Evolutionary conservation across 176 grass and related monocot species (phyloP).

Genomic region (Carex pumila): DNA sequence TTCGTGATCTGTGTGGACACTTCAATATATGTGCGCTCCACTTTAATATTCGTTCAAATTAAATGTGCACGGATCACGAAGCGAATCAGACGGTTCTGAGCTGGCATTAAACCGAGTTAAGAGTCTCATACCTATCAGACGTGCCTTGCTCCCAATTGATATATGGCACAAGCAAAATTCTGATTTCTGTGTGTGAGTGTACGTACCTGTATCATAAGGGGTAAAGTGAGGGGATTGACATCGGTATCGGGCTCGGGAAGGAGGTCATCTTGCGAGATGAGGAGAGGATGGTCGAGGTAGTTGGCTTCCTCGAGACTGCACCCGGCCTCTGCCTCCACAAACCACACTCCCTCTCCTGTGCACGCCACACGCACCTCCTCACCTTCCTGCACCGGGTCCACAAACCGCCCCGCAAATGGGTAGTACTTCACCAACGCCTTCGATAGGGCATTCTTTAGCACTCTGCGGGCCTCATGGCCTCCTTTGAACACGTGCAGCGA

Average conservation of each 20-base stretch:
- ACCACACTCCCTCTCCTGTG: slow-evolving; percentile 69
- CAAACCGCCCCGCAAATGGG: slow-evolving; percentile 63
- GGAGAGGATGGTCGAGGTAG: slow-evolving; percentile 61
- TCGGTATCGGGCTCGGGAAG: slow-evolving; percentile 36
- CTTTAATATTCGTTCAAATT: too few relatives aligned
- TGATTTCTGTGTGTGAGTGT: background rate
- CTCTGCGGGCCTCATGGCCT: background rate
- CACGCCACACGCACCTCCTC: slow-evolving; percentile 44
- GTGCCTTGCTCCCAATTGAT: too few relatives aligned
- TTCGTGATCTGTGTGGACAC: too few relatives aligned
- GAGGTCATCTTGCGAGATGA: slow-evolving; percentile 62
- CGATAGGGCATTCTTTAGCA: slow-evolving; percentile 41
- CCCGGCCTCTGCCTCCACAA: slow-evolving; percentile 49
- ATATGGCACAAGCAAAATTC: background rate
- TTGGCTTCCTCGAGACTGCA: slow-evolving; percentile 57
- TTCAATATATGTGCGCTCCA: too few relatives aligned
- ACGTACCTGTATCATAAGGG: slow-evolving; percentile 70
- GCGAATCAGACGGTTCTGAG: too few relatives aligned
- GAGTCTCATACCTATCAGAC: too few relatives aligned
- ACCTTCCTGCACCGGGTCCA: background rate
- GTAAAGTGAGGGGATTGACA: slow-evolving; percentile 36
- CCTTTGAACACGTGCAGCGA: slow-evolving; percentile 58
- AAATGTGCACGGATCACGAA: too few relatives aligned
- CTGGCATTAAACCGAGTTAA: too few relatives aligned
- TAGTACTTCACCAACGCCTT: slow-evolving; percentile 63